Evolutionary conservation across 179 eudicot genomes (phyloP).

Genomic region (Silene coronaria): DNA sequence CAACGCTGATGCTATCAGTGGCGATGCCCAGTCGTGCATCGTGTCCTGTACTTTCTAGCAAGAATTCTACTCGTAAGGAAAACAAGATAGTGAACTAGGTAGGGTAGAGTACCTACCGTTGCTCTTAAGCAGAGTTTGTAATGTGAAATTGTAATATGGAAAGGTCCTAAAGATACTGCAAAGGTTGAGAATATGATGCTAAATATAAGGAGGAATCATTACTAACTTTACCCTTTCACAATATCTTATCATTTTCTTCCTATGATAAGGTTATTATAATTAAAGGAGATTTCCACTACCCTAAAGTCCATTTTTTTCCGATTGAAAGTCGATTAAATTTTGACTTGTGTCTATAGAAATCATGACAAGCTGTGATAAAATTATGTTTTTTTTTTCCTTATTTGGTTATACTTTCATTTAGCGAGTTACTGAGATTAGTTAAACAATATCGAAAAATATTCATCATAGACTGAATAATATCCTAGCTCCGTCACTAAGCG

Average conservation of each 20-base stretch:
- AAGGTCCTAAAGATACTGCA: conserved; percentile 10
- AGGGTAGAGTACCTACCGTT: neutral
- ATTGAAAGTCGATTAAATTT: neutral
- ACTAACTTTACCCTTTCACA: conserved; percentile 15
- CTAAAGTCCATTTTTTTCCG: neutral
- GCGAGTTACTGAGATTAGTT: neutral
- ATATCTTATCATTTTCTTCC: conserved; percentile 20
- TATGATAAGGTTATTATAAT: conserved; percentile 16
- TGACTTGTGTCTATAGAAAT: neutral
- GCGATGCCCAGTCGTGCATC: conserved; percentile 76
- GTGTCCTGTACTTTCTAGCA: neutral
- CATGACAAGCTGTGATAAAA: too few relatives aligned
- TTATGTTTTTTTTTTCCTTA: too few relatives aligned
- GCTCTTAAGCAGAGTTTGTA: conserved; percentile 13
- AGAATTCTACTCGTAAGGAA: neutral
- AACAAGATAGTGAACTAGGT: neutral
- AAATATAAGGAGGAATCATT: conserved; percentile 21
- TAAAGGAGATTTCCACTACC: neutral
- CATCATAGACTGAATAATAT: neutral
- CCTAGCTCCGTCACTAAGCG: neutral
- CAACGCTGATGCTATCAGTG: conserved; percentile 60
- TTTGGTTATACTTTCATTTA: too few relatives aligned
- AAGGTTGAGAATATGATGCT: conserved; percentile 21
- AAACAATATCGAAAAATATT: too few relatives aligned
- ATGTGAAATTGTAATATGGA: conserved; percentile 10